Conservation (phyloP, 2,329 filamentous ascomycete genomes). For the Trichophyton benhamiae region DNA sequence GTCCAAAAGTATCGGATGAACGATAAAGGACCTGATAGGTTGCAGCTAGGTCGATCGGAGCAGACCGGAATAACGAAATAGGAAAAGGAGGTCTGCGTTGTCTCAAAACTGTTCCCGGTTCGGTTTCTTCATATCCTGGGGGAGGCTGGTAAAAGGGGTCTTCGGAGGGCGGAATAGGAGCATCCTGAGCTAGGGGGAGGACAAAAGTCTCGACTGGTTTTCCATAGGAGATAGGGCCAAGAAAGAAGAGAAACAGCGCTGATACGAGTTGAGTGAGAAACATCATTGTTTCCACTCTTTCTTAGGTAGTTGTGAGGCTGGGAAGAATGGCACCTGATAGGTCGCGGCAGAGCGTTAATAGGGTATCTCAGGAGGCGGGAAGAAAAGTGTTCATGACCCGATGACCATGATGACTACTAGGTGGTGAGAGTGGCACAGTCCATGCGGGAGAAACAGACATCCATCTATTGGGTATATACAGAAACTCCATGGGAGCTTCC, state of each 20-base stretch:
- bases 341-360: neutral
- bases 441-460: neutral
- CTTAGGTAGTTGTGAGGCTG: neutral
- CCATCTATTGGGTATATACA: neutral
- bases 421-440: neutral
- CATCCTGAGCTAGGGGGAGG: neutral
- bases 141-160: slow-evolving; percentile 23
- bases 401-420: neutral
- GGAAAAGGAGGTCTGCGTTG: slow-evolving; percentile 17
- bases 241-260: neutral
- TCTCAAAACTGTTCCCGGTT: slow-evolving; percentile 20
- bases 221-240: neutral
- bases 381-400: neutral
- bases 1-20: slow-evolving; percentile 27
- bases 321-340: neutral
- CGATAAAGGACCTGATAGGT: slow-evolving; percentile 31
- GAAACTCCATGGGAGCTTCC: neutral
- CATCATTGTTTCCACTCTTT: neutral
- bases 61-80: slow-evolving; percentile 17
- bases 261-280: neutral
- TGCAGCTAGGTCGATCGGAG: slow-evolving; percentile 16
- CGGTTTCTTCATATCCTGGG: slow-evolving; percentile 17
- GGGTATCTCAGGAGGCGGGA: neutral
- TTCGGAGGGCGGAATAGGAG: slow-evolving; percentile 14
- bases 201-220: neutral